Percentiles rank a stretch among this genome's conserved stretches.
phyloP scores from a whole-genome alignment of 2,329 filamentous ascomycete genomes.

The Alternaria alternata region DNA sequence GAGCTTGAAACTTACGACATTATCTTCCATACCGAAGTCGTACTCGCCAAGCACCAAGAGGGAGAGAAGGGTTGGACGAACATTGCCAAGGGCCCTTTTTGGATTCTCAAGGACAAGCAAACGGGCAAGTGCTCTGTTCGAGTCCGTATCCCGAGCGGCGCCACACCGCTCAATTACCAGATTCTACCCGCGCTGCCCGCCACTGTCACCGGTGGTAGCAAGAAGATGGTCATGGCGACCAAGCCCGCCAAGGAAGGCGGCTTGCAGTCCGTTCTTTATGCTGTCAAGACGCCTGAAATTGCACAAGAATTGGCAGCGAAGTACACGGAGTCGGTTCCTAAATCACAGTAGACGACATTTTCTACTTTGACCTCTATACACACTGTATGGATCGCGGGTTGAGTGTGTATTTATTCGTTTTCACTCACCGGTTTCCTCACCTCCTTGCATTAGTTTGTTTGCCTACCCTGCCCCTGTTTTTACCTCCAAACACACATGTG shows the following conservation, averaged over 20 bases:
- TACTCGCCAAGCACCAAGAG: slow-evolving; percentile 39
- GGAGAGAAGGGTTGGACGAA: slow-evolving; percentile 43
- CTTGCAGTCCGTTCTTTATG: slow-evolving; percentile 31
- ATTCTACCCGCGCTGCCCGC: slow-evolving; percentile 38
- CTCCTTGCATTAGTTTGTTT: background rate
- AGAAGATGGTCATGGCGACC: slow-evolving; percentile 41
- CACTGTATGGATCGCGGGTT: background rate
- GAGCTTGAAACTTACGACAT: slow-evolving; percentile 44
- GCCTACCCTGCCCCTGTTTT: background rate
- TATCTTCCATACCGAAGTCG: slow-evolving; percentile 42
- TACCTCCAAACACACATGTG: background rate
- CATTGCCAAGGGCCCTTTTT: slow-evolving; percentile 43
- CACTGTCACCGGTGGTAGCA: slow-evolving; percentile 33
- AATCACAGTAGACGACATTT: slow-evolving; percentile 17
- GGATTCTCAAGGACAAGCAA: slow-evolving; percentile 49
- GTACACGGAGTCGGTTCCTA: slow-evolving; percentile 39
- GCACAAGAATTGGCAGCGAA: slow-evolving; percentile 41
- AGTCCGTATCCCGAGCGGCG: slow-evolving; percentile 44
- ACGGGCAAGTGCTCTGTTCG: slow-evolving; percentile 44
- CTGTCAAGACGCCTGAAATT: slow-evolving; percentile 39
- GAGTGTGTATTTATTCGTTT: background rate
- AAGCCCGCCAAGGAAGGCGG: slow-evolving; percentile 37
- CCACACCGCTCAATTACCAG: slow-evolving; percentile 43
- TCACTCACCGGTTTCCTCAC: background rate
- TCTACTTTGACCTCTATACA: background rate